Conservation (phyloP, 768 basidiomycete species). For the Auricularia sp. region DNA sequence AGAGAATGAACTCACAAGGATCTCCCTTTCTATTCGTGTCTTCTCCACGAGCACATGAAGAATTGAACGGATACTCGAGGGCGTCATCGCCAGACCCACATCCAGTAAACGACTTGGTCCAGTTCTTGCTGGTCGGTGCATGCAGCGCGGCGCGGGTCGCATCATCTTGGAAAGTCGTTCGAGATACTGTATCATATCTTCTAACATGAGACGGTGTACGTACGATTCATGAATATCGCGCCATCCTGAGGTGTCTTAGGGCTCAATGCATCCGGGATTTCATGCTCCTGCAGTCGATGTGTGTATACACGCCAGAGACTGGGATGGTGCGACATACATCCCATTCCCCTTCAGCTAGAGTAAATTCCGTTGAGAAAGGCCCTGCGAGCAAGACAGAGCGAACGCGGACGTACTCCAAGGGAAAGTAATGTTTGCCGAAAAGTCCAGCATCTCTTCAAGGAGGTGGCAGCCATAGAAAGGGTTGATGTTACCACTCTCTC, state of each 20-base stretch:
- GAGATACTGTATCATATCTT: not conserved
- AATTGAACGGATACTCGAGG: not conserved
- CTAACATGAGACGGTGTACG: conserved; percentile 8
- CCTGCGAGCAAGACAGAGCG: conserved; percentile 7
- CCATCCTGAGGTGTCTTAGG: conserved; percentile 43
- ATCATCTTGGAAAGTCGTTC: conserved; percentile 29
- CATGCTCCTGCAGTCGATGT: conserved; percentile 2
- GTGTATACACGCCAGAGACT: conserved; percentile 41
- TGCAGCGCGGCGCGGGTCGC: conserved; percentile 52
- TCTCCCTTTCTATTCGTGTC: conserved; percentile 15
- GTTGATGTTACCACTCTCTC: conserved; percentile 41
- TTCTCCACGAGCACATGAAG: not conserved
- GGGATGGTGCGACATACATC: not conserved
- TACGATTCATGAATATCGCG: conserved; percentile 54
- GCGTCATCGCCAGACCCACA: conserved; percentile 3
- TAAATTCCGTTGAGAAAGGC: not conserved
- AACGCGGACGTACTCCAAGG: conserved; percentile 36
- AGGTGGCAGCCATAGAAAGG: conserved; percentile 51
- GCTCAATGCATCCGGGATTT: conserved; percentile 23
- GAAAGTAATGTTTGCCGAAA: conserved; percentile 60
- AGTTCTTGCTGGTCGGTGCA: conserved; percentile 51
- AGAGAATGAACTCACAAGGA: conserved; percentile 17
- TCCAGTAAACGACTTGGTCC: conserved; percentile 24
- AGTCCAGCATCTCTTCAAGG: conserved; percentile 57
- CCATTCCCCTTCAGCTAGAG: not conserved